Percentiles rank a stretch among this genome's conserved stretches.
These are phyloP conservation scores for Cutaneotrichosporon cyanovorans DNA, from an alignment of 1,284 basidiomycete species.

Conservation along the genomic window DNA sequence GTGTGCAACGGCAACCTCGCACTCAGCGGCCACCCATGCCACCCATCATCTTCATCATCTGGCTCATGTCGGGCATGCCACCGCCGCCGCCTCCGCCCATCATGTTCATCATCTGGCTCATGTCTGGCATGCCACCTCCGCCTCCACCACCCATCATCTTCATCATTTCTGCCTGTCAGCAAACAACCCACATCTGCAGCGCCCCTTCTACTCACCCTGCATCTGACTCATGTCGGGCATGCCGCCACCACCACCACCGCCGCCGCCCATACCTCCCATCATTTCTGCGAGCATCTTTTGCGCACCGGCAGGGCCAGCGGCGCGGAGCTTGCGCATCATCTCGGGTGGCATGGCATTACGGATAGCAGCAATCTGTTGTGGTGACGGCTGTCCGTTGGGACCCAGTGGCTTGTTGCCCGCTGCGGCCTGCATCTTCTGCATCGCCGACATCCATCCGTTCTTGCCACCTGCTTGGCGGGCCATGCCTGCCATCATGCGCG, in stretches of 20 bases:
- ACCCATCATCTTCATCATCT: constrained; percentile 49
- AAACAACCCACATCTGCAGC: not conserved
- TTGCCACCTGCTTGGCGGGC: constrained; percentile 95
- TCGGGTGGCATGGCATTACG: constrained; percentile 82
- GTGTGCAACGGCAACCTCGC: no score
- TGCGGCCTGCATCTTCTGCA: constrained; percentile 83
- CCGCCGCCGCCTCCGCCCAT: constrained; percentile 59
- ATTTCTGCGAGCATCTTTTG: constrained; percentile 94
- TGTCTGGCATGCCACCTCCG: constrained; percentile 44
- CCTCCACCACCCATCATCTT: constrained; percentile 65
- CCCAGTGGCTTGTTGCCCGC: constrained; percentile 77
- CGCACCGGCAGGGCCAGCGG: constrained; percentile 68
- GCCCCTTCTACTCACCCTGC: constrained; percentile 44
- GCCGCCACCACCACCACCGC: constrained; percentile 41
- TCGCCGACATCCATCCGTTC: constrained; percentile 80
- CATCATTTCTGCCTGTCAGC: constrained; percentile 57
- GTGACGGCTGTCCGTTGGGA: constrained; percentile 75
- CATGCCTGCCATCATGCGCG: constrained; percentile 96
- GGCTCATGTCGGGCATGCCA: constrained; percentile 45
- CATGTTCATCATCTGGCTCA: constrained; percentile 60
- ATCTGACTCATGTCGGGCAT: constrained; percentile 48
- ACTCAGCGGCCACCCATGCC: constrained; percentile 20
- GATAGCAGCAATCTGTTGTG: constrained; percentile 87
- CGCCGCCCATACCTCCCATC: constrained; percentile 62
- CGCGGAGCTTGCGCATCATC: constrained; percentile 72